Evolutionary conservation across 75 land plant genomes (phyloP), one percentile per base, ranked within the genome.

Genomic region (Pinus tabuliformis): DNA sequence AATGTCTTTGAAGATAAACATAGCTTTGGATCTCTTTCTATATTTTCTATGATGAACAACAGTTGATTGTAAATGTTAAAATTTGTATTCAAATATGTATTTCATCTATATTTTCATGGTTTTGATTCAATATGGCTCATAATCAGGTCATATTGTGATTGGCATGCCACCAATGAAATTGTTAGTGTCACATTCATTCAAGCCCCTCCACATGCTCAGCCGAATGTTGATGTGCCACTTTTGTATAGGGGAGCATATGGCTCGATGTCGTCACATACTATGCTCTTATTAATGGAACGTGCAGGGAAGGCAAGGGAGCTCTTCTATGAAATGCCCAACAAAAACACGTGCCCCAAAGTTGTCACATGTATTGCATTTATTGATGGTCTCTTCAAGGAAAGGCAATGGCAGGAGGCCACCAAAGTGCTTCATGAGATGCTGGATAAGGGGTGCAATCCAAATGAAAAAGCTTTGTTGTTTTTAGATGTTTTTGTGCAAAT

Each of bases 161-260:
- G 26, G 42, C 37, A 81, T 0, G 93, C 82, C 7, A 93, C 89
- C 4, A 97, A 96, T 79, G 90, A 86, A 18, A 73, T 90, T 1
- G 86, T 96, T 20, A 94, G 94, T 79, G 90, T 90, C 17, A 96
- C 99, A 5, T 91, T 96, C 75, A 76, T 96, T 54, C 88, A 97
- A 84, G 95, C 99, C 8, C 97, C 99, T 74, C 85, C 99, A 0
- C 12, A 60, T 52, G 92, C 99, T 33, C 75, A 83, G 65, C 80
- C 94, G 30, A 91, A 90, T 75, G 89, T 96, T 63, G 89, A 94
- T 77, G 88, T 96, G 60, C 99, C 99, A 60, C 83, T 96, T 72
- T 81, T 91, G 18, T 94, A 83, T 74, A 81, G 89, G 78, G 99
- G 97, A 42, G 5, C 45, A 42, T 42, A 42, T 42, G 45, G 6